Conservation (phyloP, 768 basidiomycete species). For the Astraeus odoratus region DNA sequence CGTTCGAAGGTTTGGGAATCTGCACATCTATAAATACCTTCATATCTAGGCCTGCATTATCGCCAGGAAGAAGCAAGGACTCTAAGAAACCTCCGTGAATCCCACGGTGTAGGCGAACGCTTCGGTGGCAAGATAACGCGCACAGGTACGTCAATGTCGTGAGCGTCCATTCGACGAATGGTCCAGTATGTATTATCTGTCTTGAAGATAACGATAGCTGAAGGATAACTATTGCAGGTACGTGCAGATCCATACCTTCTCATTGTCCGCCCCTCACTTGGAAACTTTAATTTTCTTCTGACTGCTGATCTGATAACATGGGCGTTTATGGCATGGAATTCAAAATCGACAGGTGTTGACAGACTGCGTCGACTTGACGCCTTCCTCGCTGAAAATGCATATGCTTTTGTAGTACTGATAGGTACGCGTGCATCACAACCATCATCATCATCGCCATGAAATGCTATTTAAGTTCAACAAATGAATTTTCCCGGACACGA, state of each 20-base stretch:
- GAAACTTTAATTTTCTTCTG: not conserved
- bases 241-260: not conserved
- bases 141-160: too few species aligned
- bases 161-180: too few species aligned
- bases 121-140: too few species aligned
- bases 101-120: too few species aligned
- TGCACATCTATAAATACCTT: too few species aligned
- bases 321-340: not conserved
- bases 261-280: not conserved
- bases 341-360: not conserved
- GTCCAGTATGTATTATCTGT: too few species aligned
- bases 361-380: not conserved
- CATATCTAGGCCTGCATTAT: too few species aligned
- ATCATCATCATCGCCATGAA: not conserved
- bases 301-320: too few species aligned
- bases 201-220: too few species aligned
- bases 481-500: not conserved
- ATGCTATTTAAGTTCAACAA: not conserved
- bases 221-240: not conserved
- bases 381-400: not conserved
- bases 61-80: too few species aligned
- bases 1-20: too few species aligned
- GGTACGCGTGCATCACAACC: not conserved
- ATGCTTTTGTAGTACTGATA: not conserved
- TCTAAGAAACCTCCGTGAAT: too few species aligned